A percentile compares a stretch with the other conserved stretches of the same genome.
Conservation (phyloP, 202 grass and related monocot species). For the Schoenoplectus tabernaemontani region DNA sequence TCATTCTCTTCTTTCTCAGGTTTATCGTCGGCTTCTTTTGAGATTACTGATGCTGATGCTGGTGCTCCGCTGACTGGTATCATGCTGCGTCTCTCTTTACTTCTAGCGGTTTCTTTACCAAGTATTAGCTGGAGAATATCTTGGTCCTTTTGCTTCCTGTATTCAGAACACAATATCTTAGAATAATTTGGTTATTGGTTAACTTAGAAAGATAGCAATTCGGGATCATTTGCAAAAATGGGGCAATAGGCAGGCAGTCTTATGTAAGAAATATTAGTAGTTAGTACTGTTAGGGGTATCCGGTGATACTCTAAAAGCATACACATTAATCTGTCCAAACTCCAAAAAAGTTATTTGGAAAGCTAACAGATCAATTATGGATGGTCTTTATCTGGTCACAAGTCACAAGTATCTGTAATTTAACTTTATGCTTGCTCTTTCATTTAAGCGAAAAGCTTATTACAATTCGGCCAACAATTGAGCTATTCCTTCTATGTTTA, state of each 20-base stretch:
- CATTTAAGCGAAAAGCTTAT: not conserved
- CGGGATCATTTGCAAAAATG: not conserved
- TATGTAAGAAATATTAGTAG: not conserved
- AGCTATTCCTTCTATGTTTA: not conserved
- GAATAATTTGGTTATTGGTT: not conserved
- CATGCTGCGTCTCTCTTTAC: conserved; percentile 14
- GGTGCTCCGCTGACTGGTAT: conserved; percentile 61
- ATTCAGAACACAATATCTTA: not conserved
- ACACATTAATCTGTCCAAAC: not conserved
- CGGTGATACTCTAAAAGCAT: too few relatives aligned
- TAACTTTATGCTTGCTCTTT: not conserved
- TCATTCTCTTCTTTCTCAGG: conserved; percentile 34
- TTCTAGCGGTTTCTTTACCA: not conserved
- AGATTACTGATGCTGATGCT: conserved; percentile 43
- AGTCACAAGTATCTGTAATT: not conserved
- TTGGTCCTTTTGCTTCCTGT: not conserved
- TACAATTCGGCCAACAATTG: not conserved
- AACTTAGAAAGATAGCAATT: not conserved
- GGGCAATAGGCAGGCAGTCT: not conserved
- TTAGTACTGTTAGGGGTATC: not conserved
- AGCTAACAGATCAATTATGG: not conserved
- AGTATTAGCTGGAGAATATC: not conserved
- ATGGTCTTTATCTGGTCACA: not conserved
- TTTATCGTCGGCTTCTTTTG: conserved; percentile 79
- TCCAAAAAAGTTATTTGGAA: not conserved